Base-by-base conservation (phyloP, 257 asterid genomes). In the Penstemon barbatus region DNA sequence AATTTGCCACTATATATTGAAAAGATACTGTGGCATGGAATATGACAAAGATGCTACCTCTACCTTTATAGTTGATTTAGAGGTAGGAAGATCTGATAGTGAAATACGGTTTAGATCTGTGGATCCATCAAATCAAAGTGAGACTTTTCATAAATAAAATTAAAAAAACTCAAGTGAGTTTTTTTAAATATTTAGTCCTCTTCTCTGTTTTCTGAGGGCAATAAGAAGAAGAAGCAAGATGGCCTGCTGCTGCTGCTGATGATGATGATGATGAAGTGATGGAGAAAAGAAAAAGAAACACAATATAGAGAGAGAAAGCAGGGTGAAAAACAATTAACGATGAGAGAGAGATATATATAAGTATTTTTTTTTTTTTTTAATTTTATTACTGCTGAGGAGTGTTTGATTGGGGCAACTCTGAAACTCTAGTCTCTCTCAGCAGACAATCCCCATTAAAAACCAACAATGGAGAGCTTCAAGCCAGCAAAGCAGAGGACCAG, bases 401-500 rank as follows among this genome's bases (percentile, higher is more conserved):
- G 72, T 75, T 74, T 71, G 90, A 80, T 86, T 82, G 81, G 77
- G 83, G 83, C 71, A 80, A 76, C 36, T 12, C 71, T 82, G 82
- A 79, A 69, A 25, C 76, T 74, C 67, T 71, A 86, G 83, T 74
- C 81, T 83, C 84, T 73, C 83, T 79, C 86, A 82, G 79, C 81
- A 84, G 88, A 87, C 91, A 85, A 83, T 74, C 84, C 78, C 94
- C 91, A 89, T 90, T 81, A 92, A 90, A 86, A 83, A 76, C 87
- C 90, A 84, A 83, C 88, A 79, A 80, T 64, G 80, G 80, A 74
- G 84, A 89, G 89, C 96, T 92, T 78, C 63, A 78, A 81, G 81
- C 90, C 94, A 89, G 92, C 96, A 69, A 79, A 79, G 89, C 89
- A 79, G 74, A 70, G 87, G 88, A 79, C 92, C 88, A 84, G 74